Conservation (phyloP, 495 filamentous ascomycete genomes). For the Aspergillus sclerotiicarbonarius region DNA sequence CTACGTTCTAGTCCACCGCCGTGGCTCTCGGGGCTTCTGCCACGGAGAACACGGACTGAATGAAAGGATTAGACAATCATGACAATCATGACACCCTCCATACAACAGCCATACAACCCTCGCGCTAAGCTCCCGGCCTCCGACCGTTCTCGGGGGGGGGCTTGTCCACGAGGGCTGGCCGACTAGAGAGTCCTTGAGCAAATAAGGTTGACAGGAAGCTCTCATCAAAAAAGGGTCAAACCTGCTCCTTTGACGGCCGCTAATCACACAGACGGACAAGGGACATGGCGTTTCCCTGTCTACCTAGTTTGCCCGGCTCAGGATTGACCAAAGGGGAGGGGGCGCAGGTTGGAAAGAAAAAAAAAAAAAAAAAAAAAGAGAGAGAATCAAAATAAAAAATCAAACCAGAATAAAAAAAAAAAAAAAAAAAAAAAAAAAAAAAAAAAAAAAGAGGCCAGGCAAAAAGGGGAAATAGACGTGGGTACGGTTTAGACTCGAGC, state of each 20-base stretch:
- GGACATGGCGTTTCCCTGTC: not conserved
- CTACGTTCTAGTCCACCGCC: no score
- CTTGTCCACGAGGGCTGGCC: constrained; percentile 9
- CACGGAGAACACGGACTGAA: no score
- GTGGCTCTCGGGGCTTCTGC: no score
- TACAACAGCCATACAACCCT: not conserved
- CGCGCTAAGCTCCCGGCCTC: constrained; percentile 16
- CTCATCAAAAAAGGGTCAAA: constrained; percentile 4
- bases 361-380: constrained; percentile 3
- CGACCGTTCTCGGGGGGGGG: constrained; percentile 14
- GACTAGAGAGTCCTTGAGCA: not conserved
- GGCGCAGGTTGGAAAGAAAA: not conserved
- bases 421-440: constrained; percentile 10
- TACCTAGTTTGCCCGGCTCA: not conserved
- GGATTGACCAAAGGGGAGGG: constrained; percentile 2
- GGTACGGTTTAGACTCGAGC: constrained; percentile 3
- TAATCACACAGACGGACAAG: not conserved
- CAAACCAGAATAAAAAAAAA: not conserved
- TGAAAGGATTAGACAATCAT: no score
- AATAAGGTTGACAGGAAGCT: constrained; percentile 23
- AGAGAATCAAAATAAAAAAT: no score
- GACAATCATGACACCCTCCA: constrained; percentile 10
- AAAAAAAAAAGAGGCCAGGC: not conserved
- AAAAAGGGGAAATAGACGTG: constrained; percentile 9
- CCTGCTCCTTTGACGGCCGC: constrained; percentile 1